These are phyloP conservation scores for Salix udensis DNA, from an alignment of 345 rosid genomes.

Conservation along the genomic window DNA sequence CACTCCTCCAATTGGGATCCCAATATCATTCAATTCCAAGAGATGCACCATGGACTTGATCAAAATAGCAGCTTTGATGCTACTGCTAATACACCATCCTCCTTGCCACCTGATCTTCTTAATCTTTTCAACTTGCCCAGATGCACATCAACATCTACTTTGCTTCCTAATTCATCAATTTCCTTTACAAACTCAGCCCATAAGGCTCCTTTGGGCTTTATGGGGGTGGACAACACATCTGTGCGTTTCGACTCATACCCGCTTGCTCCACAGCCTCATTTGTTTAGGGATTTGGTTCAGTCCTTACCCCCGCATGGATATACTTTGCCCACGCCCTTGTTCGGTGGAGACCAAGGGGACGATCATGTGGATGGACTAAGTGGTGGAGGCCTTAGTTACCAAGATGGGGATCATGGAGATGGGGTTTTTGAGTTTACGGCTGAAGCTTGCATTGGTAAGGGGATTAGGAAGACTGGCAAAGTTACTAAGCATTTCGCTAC, in stretches of 20 bases:
- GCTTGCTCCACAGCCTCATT: slow-evolving; percentile 59
- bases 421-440: slow-evolving; percentile 48
- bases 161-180: slow-evolving; percentile 43
- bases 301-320: slow-evolving; percentile 34
- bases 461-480: slow-evolving; percentile 40
- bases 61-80: slow-evolving; percentile 3
- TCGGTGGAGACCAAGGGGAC: slow-evolving; percentile 29
- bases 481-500: slow-evolving; percentile 53
- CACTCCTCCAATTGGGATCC: slow-evolving; percentile 38
- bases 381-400: slow-evolving; percentile 15
- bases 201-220: slow-evolving; percentile 5
- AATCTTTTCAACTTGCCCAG: slow-evolving; percentile 55
- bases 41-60: slow-evolving; percentile 20
- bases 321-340: slow-evolving; percentile 34
- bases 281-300: slow-evolving; percentile 39
- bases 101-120: slow-evolving; percentile 51
- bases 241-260: slow-evolving; percentile 46
- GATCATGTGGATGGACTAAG: slow-evolving; percentile 4
- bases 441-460: slow-evolving; percentile 40
- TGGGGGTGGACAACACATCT: slow-evolving; percentile 29
- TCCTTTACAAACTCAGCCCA: slow-evolving; percentile 29
- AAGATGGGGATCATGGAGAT: slow-evolving; percentile 32
- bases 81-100: neutral
- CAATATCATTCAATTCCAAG: slow-evolving; percentile 15
- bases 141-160: slow-evolving; percentile 32